These are phyloP conservation scores for Trichoderma arundinaceum DNA, from an alignment of 2,329 filamentous ascomycete genomes.

Conservation along the genomic window DNA sequence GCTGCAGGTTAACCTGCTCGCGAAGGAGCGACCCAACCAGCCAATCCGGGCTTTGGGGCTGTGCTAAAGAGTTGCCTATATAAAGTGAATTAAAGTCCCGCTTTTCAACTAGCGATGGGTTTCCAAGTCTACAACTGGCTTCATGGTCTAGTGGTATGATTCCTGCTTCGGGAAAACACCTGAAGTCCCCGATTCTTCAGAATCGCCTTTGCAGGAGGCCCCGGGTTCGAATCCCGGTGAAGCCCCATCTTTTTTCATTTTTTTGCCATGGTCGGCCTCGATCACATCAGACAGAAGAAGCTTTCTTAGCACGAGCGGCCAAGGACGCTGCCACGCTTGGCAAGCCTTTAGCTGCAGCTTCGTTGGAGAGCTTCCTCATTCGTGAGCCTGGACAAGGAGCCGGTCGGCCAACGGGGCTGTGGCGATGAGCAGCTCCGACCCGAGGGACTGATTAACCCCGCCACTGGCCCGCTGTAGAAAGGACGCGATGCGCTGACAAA, in stretches of 20 bases:
- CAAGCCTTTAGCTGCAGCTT: no score
- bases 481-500: slow-evolving; percentile 27
- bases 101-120: slow-evolving; percentile 24
- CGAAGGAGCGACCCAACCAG: no score
- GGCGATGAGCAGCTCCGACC: background rate
- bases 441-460: slow-evolving; percentile 17
- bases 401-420: no score
- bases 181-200: slow-evolving; percentile 34
- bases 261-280: background rate
- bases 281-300: no score
- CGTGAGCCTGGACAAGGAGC: no score
- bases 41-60: no score
- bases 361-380: no score
- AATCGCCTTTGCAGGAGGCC: slow-evolving; percentile 36
- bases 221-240: slow-evolving; percentile 37
- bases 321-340: no score
- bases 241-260: slow-evolving; percentile 33
- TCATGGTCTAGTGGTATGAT: slow-evolving; percentile 41
- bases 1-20: no score
- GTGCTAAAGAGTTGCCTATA: background rate
- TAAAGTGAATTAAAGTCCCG: background rate
- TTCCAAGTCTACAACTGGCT: slow-evolving; percentile 32
- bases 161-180: slow-evolving; percentile 35
- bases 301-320: no score
- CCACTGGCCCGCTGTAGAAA: background rate